Conservation (phyloP, 345 rosid genomes). For the Eutrema japonicum region DNA sequence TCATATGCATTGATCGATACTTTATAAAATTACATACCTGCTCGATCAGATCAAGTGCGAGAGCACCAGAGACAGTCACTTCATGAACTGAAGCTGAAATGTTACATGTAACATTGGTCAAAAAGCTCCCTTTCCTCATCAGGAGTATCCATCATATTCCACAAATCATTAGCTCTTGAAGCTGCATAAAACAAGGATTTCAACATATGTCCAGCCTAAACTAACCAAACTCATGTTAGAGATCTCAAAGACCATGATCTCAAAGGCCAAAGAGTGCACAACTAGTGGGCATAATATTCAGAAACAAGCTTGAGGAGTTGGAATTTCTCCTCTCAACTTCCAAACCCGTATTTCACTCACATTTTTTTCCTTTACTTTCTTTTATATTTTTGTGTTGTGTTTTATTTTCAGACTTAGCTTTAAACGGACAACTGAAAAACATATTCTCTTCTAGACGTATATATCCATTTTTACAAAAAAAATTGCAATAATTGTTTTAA, state of each 20-base stretch:
- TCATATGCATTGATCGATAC: background rate
- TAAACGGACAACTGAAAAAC: no score
- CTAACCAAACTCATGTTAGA: background rate
- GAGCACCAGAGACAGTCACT: conserved; percentile 81
- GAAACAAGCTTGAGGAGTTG: no score
- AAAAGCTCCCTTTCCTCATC: conserved; percentile 28
- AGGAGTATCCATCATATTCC: conserved; percentile 53
- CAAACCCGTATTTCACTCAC: no score
- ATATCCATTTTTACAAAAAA: no score
- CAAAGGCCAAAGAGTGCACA: no score
- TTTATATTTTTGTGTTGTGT: no score
- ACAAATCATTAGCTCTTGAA: conserved; percentile 78
- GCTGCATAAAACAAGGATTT: conserved; percentile 44
- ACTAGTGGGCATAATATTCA: no score
- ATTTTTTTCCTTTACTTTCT: no score
- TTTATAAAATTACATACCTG: conserved; percentile 55
- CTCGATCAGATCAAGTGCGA: conserved; percentile 85
- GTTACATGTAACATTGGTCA: conserved; percentile 80
- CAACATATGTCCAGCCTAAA: background rate
- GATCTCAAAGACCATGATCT: background rate
- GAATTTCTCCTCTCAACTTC: no score
- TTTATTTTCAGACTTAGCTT: no score
- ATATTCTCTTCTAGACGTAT: no score
- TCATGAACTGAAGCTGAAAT: conserved; percentile 78
- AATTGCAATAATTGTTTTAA: no score